phyloP scores from a whole-genome alignment of 2,329 filamentous ascomycete genomes.

The Ceratocystis alfenasii region DNA sequence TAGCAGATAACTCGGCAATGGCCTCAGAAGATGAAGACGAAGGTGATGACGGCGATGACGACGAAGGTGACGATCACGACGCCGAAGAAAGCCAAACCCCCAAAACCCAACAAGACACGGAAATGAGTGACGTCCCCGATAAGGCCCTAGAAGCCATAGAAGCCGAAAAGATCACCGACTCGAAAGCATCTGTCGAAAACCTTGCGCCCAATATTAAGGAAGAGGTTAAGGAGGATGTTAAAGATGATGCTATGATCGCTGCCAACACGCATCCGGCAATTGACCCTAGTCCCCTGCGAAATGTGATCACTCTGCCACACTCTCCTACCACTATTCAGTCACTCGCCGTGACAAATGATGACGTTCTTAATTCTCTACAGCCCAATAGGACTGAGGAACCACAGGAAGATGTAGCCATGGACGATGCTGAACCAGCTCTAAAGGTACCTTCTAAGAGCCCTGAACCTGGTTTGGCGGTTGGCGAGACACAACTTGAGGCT shows the following conservation, averaged over 20 bases:
- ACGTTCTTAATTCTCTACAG: neutral
- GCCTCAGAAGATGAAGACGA: slow-evolving; percentile 38
- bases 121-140: slow-evolving; percentile 30
- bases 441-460: neutral
- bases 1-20: slow-evolving; percentile 39
- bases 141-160: slow-evolving; percentile 27
- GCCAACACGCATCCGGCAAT: slow-evolving; percentile 25
- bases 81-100: slow-evolving; percentile 31
- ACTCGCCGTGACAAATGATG: neutral
- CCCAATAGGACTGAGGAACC: neutral
- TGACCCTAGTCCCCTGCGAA: slow-evolving; percentile 17
- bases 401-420: slow-evolving; percentile 10
- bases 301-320: slow-evolving; percentile 16
- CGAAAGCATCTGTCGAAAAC: neutral
- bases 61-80: slow-evolving; percentile 36
- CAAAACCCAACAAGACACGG: slow-evolving; percentile 14
- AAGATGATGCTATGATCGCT: neutral
- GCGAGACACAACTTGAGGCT: neutral
- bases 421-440: neutral
- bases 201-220: neutral
- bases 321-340: slow-evolving; percentile 6
- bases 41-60: slow-evolving; percentile 38
- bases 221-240: slow-evolving; percentile 9
- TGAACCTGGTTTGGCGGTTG: neutral
- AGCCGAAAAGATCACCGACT: slow-evolving; percentile 7